Conservation (phyloP, 805 yeast genomes). For the Brettanomyces anomalus region DNA sequence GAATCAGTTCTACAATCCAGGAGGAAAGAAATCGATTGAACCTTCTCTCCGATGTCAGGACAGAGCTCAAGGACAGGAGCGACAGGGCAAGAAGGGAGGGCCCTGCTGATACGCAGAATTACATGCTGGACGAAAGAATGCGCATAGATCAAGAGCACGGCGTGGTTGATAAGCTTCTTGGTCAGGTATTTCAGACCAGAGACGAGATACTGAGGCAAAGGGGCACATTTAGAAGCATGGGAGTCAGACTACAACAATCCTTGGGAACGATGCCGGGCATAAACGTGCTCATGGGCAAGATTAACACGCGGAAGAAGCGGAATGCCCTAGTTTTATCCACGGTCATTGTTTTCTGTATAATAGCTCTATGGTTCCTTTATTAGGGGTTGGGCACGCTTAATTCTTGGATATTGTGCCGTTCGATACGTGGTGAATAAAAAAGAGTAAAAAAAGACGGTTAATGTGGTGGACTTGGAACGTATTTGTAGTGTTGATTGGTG, state of each 20-base stretch:
- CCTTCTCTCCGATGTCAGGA: slow-evolving; percentile 63
- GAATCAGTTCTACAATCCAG: slow-evolving; percentile 33
- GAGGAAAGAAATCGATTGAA: slow-evolving; percentile 75
- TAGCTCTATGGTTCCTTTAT: slow-evolving; percentile 39
- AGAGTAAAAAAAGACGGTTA: no score
- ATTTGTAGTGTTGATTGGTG: no score
- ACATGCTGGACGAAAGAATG: slow-evolving; percentile 67
- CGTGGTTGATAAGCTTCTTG: slow-evolving; percentile 69
- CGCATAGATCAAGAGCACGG: slow-evolving; percentile 66
- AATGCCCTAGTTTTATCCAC: slow-evolving; percentile 78
- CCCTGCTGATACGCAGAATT: slow-evolving; percentile 25
- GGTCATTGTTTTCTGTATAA: slow-evolving; percentile 63
- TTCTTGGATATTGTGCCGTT: no score
- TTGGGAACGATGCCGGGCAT: slow-evolving; percentile 76
- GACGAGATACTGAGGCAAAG: slow-evolving; percentile 77
- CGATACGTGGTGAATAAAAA: no score
- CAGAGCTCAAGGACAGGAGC: slow-evolving; percentile 55
- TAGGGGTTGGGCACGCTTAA: not conserved
- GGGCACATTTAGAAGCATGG: slow-evolving; percentile 51
- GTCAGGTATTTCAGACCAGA: slow-evolving; percentile 84
- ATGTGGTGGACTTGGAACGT: no score
- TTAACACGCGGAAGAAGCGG: slow-evolving; percentile 81
- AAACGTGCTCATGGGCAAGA: slow-evolving; percentile 62
- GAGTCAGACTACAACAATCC: slow-evolving; percentile 49
- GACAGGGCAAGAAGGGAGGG: slow-evolving; percentile 2